Evolutionary conservation across 2,329 filamentous ascomycete genomes (phyloP).

Genomic region (Colletotrichum agaves): DNA sequence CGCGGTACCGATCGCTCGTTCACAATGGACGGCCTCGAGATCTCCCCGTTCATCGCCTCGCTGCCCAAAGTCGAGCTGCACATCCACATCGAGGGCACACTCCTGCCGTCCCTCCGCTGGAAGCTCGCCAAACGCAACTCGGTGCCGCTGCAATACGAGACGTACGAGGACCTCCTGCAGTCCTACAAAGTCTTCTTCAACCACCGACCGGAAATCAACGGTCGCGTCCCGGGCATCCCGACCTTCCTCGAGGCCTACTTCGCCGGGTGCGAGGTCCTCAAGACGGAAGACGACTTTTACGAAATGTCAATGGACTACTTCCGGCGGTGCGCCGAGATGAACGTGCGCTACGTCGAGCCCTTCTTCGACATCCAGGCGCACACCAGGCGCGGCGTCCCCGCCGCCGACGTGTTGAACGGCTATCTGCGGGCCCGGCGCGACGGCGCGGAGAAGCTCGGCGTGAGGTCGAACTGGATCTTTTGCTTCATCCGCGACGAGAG

Average conservation of each 20-base stretch:
- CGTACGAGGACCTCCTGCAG: conserved; percentile 65
- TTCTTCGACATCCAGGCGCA: conserved; percentile 88
- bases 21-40: conserved; percentile 45
- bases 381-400: conserved; percentile 68
- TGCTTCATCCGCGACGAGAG: conserved; percentile 56
- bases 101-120: conserved; percentile 78
- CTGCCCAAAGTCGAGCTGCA: conserved; percentile 87
- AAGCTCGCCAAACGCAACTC: conserved; percentile 70
- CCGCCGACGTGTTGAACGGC: conserved; percentile 71
- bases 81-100: conserved; percentile 81
- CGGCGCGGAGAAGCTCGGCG: conserved; percentile 42
- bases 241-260: conserved; percentile 81
- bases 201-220: conserved; percentile 51
- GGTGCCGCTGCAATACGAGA: conserved; percentile 73
- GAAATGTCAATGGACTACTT: conserved; percentile 79
- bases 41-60: conserved; percentile 64
- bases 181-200: conserved; percentile 65
- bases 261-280: conserved; percentile 76
- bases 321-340: conserved; percentile 68
- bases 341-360: conserved; percentile 79
- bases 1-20: background rate
- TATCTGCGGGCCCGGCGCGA: conserved; percentile 51
- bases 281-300: conserved; percentile 75
- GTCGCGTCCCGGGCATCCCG: conserved; percentile 43
- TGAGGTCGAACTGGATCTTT: conserved; percentile 51